Base-by-base conservation (phyloP, 768 basidiomycete species). In the Lactifluus hygrophoroides region DNA sequence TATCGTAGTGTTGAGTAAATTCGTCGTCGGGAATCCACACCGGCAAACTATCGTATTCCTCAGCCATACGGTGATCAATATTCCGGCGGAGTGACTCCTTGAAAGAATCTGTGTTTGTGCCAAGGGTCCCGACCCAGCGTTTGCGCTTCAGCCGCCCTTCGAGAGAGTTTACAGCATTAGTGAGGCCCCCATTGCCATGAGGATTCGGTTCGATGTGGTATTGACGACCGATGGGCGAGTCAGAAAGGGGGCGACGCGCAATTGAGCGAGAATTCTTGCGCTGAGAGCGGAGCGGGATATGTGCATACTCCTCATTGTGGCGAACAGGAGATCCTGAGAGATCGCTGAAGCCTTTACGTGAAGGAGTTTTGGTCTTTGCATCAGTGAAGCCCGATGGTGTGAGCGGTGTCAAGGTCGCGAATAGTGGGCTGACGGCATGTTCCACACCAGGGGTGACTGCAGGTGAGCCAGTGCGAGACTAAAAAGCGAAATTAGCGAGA, bases 21-120 rank as follows among this genome's bases (percentile, higher is more conserved):
- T 89, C 89, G 2, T 78, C 77, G 66, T 89, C 86, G 0, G 86
- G 84, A 54, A 93, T 85, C 90, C 89, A 92, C 19, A 92, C 86
- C 0, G 88, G 77, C 3, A 78, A 62, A 55, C 74, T 76, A 5
- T 74, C 69, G 34, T 70, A 69, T 56, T 76, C 63, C 23, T 77
- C 71, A 3, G 67, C 64, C 62, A 81, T 72, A 65, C 79, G 72
- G 30, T 68, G 64, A 61, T 89, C 82, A 61, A 90, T 77, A 32
- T 77, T 79, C 23, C 70, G 69, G 53, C 81, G 76, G 4, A 87
- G 71, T 9, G 77, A 75, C n/a, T 80, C 76, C 25, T 74, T 71
- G 62, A 88, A 84, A 0, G 67, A 67, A 65, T 92, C 88, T 0
- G 88, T 88, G 58, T 79, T 78, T 14, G 80, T 81, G 8, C 86